Conservation (phyloP, 2,329 filamentous ascomycete species). For the Elsinoe batatas region DNA sequence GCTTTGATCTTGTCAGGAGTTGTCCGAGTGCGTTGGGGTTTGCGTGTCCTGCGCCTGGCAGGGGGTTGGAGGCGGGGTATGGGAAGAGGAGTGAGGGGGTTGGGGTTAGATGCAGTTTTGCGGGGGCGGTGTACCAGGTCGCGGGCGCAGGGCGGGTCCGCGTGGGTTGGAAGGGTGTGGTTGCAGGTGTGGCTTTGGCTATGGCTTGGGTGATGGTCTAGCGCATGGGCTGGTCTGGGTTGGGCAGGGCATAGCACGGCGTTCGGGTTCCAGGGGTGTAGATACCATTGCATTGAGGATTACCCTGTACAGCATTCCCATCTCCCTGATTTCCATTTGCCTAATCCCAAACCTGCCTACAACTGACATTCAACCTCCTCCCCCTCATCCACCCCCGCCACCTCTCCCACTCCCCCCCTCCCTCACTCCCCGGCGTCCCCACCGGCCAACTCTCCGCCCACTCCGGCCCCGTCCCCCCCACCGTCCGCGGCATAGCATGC, state of each 20-base stretch:
- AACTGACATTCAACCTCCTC: conserved; percentile 32
- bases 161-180: neutral
- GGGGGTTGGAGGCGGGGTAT: conserved; percentile 43
- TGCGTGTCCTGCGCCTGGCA: conserved; percentile 52
- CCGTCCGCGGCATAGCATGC: conserved; percentile 18
- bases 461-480: conserved; percentile 15
- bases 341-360: conserved; percentile 32
- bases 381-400: conserved; percentile 32
- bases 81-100: conserved; percentile 27
- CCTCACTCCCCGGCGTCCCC: conserved; percentile 16
- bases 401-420: conserved; percentile 26
- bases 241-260: neutral
- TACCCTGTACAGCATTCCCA: neutral
- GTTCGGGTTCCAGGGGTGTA: neutral
- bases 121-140: conserved; percentile 28
- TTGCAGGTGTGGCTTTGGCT: neutral
- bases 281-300: neutral
- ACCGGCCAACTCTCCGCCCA: conserved; percentile 18
- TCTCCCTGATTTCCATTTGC: neutral
- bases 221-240: neutral
- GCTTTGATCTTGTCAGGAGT: conserved; percentile 73
- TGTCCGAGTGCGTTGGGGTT: conserved; percentile 74
- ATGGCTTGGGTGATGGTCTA: neutral
- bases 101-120: conserved; percentile 27
- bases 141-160: conserved; percentile 18